These are phyloP conservation scores for Lobulomyces angularis DNA, from an alignment of 192 early-diverging fungal genomes.

Conservation along the genomic window DNA sequence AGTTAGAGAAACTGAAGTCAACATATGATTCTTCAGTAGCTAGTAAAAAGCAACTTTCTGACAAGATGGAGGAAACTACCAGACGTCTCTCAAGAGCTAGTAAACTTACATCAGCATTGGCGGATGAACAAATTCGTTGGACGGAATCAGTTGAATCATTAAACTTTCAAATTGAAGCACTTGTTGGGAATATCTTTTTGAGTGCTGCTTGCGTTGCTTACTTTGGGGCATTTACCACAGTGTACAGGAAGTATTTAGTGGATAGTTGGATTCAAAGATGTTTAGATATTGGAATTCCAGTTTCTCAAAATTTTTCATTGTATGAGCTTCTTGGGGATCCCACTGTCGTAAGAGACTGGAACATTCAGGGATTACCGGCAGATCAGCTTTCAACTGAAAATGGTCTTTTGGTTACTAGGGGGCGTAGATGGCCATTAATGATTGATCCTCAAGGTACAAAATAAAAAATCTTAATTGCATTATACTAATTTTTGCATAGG, in stretches of 20 bases:
- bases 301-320: slow-evolving; percentile 39
- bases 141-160: slow-evolving; percentile 38
- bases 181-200: slow-evolving; percentile 48
- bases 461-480: no score
- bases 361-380: slow-evolving; percentile 45
- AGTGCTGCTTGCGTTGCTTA: slow-evolving; percentile 42
- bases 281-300: slow-evolving; percentile 39
- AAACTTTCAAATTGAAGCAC: slow-evolving; percentile 30
- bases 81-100: slow-evolving; percentile 36
- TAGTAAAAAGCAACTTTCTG: slow-evolving; percentile 35
- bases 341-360: slow-evolving; percentile 44
- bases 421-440: slow-evolving; percentile 46
- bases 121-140: slow-evolving; percentile 53
- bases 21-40: slow-evolving; percentile 40
- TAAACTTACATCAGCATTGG: slow-evolving; percentile 41
- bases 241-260: slow-evolving; percentile 30
- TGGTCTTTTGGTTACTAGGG: slow-evolving; percentile 41
- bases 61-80: slow-evolving; percentile 54
- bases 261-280: slow-evolving; percentile 31
- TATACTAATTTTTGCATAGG: slow-evolving; percentile 7
- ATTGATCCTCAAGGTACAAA: slow-evolving; percentile 48
- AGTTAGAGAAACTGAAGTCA: slow-evolving; percentile 40
- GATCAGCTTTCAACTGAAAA: slow-evolving; percentile 48
- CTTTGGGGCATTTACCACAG: slow-evolving; percentile 46
- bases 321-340: slow-evolving; percentile 39